Evolutionary conservation across 352 stramenopile species (phyloP), one percentile per base, ranked within the genome.

Genomic region (Globisporangium nagaii): DNA sequence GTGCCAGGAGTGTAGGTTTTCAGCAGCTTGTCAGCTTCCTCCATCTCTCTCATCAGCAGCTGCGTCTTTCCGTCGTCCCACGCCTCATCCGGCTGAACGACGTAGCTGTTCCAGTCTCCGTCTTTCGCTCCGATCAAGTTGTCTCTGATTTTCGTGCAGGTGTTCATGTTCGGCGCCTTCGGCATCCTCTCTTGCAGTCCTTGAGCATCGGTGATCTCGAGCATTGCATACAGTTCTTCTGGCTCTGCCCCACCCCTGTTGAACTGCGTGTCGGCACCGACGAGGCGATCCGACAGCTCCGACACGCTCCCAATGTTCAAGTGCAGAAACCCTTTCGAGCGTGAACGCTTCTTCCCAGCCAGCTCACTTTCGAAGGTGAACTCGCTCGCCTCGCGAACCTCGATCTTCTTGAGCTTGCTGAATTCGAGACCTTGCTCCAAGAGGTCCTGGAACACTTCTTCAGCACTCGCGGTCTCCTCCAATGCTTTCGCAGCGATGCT

Each of bases 381-480:
- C 8, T 27, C 43, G 17, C 32, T 60, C 2, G 47, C 36, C 3
- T 63, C 62, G 15, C 28, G 30, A 39, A 73, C 70, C 30, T 66
- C 46, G 35, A 79, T 64, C 19, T 73, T 62, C 35, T 68, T 64
- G 12, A 71, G 42, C 42, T 83, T 83, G 42, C 70, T 83, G 49
- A 83, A 83, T 43, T 83, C 64, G 15, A 83, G 45, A 1, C 54
- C 56, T 45, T 78, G 58, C 8, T 68, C 51, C 2, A 72, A 48
- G 50, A 83, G 54, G 36, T 75, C 67, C 53, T 79, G 62, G 25
- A 79, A 75, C 19, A 83, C 58, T 54, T 82, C 71, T 53, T 82
- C 74, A 4, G 71, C 64, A 47, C 66, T 85, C 1, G 58, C 62
- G 1, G 58, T 77, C 19, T 73, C 44, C 1, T 79, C 67, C 2